These are phyloP conservation scores for Fonsecaea nubica DNA, from an alignment of 2,329 filamentous ascomycete genomes.

Conservation along the genomic window DNA sequence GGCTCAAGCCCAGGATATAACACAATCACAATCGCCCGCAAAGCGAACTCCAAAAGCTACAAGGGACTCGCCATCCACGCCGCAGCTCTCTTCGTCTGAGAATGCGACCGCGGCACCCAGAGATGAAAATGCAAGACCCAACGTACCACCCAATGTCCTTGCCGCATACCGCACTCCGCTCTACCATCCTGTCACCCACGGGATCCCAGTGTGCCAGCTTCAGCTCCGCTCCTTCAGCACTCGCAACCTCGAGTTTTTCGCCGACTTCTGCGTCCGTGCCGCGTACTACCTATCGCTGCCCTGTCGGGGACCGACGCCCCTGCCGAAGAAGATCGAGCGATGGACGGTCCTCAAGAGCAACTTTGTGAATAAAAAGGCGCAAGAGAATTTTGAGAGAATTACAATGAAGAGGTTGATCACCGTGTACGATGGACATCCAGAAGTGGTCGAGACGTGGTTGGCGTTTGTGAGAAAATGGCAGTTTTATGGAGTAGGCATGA, in stretches of 20 bases:
- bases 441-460: conserved; percentile 89
- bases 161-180: conserved; percentile 86
- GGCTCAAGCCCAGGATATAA: conserved; percentile 9
- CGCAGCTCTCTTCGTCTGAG: background rate
- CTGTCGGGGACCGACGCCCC: conserved; percentile 81
- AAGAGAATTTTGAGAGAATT: conserved; percentile 96
- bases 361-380: conserved; percentile 96
- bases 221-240: conserved; percentile 91
- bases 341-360: conserved; percentile 91
- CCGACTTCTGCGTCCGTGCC: conserved; percentile 90
- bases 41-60: background rate
- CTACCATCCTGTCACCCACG: conserved; percentile 71
- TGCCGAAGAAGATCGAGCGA: conserved; percentile 85
- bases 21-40: background rate
- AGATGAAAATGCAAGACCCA: conserved; percentile 13
- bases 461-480: conserved; percentile 91
- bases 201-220: conserved; percentile 85
- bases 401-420: conserved; percentile 86
- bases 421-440: conserved; percentile 88
- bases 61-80: background rate
- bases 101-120: background rate
- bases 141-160: conserved; percentile 38
- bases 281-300: conserved; percentile 92
- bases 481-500: conserved; percentile 97
- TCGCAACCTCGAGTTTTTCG: conserved; percentile 90